Base-by-base conservation (phyloP, 371 early-diverging fungal genomes). In the Haplosporangium sp. region DNA sequence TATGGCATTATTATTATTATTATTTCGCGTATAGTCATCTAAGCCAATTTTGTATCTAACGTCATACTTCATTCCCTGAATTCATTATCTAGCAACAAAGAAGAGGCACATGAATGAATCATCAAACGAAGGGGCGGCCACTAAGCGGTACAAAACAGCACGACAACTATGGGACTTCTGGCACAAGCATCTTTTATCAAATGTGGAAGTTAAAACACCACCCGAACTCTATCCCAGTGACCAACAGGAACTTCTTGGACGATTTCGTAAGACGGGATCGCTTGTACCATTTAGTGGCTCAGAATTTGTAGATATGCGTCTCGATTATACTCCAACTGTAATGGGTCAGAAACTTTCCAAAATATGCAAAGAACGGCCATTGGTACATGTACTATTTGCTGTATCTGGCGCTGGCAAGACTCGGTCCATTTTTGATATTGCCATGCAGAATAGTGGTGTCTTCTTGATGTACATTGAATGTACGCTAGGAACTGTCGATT, bases 381-480 rank as follows among this genome's bases (percentile, higher is more conserved):
- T 45, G 47, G 2, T 13, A 13, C 47, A 45, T 10, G 47, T 45
- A 15, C 47, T 45, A 11, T 45, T 45, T 10, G 47, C 47, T 2
- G 2, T 45, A 11, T 45, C 47, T 45, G 47, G 47, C 13, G 47
- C 47, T 45, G 47, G 47, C 47, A 45, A 45, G 47, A 45, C 13
- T 45, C 3, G 47, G 47, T 7, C 47, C 47, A 45, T 45, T 11
- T 45, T 10, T 10, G 47, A 45, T 45, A 15, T 45, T 11, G 47
- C 13, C 2, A 53, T 53, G 53, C 53, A 53, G 53, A 48, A 48
- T 9, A 2, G 20, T 3, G 20, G 53, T 2, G 27, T 17, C 20
- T 53, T 20, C 53, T 53, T 53, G 10, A 53, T 53, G 20, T 53
- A 53, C 20, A 53, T 53, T 11, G 53, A 53, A 53, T 53, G 53